Evolutionary conservation across 306 rosid genomes (phyloP), one percentile per base, ranked within the genome.

Genomic region (Casuarina equisetifolia): DNA sequence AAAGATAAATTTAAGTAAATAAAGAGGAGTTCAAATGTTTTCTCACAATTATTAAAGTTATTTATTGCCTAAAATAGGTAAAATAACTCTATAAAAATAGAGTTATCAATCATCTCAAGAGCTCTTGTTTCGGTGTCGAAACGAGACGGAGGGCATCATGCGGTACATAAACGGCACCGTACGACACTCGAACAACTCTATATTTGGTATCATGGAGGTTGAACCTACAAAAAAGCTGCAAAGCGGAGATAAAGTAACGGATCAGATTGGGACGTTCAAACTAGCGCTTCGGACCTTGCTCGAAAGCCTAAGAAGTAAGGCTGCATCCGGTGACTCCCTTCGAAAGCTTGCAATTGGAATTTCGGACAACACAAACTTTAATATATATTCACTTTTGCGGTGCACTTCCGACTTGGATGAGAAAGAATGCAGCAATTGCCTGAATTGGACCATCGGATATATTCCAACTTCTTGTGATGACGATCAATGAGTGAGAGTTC

Each of bases 121-220:
- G 49, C 49, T 87, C 76, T 50, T 66, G 2, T 11, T 38, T 71
- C 63, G 0, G 9, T 89, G 90, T 71, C 89, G 78, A 75, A 85
- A 76, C 6, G 53, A 35, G 38, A 48, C 54, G 11, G 1, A 25
- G 32, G 32, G 32, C 32, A 25, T 25, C 32, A 25, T 25, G 32
- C 1, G 32, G 32, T 25, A 25, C 32, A 25, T 25, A 25, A 25
- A 25, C 32, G 0, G 32, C 32, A 25, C 32, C 32, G 32, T 25
- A 25, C 32, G 32, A 25, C 32, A 25, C 32, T 25, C 32, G 32
- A 25, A 25, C 32, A 25, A 25, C 32, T 25, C 20, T 76, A 51
- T 51, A 66, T 69, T 70, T 9, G 54, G 35, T n/a, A 25, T 25
- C 32, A 25, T 1, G 32, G 32, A 25, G 32, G 32, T 25, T 25